Evolutionary conservation across 352 stramenopile species (phyloP).

Genomic region (Globisporangium nodosum): DNA sequence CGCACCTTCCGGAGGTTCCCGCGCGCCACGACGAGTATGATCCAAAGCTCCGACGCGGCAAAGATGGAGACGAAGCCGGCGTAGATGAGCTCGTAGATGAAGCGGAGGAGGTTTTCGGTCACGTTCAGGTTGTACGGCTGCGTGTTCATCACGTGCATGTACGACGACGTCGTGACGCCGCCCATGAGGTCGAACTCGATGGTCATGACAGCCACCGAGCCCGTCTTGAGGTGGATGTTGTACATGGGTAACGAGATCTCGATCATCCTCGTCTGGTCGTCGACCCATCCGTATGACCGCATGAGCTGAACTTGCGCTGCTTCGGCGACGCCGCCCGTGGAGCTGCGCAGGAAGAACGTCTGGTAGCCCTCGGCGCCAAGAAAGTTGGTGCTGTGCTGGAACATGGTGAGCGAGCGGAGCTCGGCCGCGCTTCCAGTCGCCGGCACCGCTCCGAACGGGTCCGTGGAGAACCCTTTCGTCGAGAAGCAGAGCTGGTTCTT

Average conservation of each 20-base stretch:
- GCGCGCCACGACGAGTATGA: slow-evolving; percentile 44
- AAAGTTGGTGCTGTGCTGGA: slow-evolving; percentile 34
- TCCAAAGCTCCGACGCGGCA: slow-evolving; percentile 35
- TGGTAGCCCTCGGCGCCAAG: slow-evolving; percentile 35
- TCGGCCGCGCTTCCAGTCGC: slow-evolving; percentile 12
- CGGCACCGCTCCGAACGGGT: slow-evolving; percentile 33
- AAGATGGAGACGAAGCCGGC: slow-evolving; percentile 40
- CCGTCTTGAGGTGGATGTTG: slow-evolving; percentile 53
- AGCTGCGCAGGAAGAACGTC: slow-evolving; percentile 50
- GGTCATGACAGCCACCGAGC: slow-evolving; percentile 34
- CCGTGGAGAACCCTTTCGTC: slow-evolving; percentile 22
- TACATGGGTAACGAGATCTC: slow-evolving; percentile 49
- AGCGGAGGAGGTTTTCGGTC: slow-evolving; percentile 35
- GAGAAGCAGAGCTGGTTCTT: slow-evolving; percentile 40
- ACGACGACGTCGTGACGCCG: slow-evolving; percentile 29
- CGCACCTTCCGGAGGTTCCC: slow-evolving; percentile 26
- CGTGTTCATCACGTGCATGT: slow-evolving; percentile 48
- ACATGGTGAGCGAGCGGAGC: slow-evolving; percentile 45
- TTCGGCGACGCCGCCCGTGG: slow-evolving; percentile 27
- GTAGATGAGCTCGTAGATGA: slow-evolving; percentile 41
- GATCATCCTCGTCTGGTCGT: slow-evolving; percentile 45
- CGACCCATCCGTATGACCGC: slow-evolving; percentile 46
- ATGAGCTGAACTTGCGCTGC: slow-evolving; percentile 22
- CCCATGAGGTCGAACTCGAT: slow-evolving; percentile 54
- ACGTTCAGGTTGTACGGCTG: slow-evolving; percentile 61